These are phyloP conservation scores for Alternaria tenuissima DNA, from an alignment of 2,329 filamentous ascomycete genomes.

Conservation along the genomic window DNA sequence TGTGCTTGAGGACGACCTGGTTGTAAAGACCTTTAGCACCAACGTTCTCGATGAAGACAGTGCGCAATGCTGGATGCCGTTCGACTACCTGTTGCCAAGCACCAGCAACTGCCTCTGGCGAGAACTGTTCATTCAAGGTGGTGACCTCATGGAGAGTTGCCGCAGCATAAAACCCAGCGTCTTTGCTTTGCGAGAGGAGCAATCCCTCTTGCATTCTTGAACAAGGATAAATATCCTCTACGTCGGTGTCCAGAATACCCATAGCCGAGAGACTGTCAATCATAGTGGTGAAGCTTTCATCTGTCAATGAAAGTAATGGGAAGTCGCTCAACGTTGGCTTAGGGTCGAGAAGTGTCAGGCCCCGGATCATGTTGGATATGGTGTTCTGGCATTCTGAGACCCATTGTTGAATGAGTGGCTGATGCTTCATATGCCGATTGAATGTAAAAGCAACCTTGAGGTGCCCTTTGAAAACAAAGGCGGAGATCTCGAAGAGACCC, in stretches of 20 bases:
- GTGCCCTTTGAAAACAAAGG: conserved; percentile 56
- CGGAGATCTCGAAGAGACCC: conserved; percentile 62
- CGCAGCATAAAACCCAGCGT: conserved; percentile 44
- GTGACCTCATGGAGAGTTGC: conserved; percentile 43
- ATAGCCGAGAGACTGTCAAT: conserved; percentile 50
- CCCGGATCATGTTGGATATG: conserved; percentile 43
- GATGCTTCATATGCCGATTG: conserved; percentile 59
- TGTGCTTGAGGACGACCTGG: conserved; percentile 42
- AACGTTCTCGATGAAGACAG: conserved; percentile 44
- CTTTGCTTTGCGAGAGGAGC: conserved; percentile 42
- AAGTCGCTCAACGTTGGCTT: conserved; percentile 56
- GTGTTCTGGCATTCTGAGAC: conserved; percentile 50
- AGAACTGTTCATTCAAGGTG: conserved; percentile 15
- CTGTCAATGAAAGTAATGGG: conserved; percentile 56
- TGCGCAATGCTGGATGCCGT: conserved; percentile 42
- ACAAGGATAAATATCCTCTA: conserved; percentile 53
- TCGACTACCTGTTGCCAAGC: conserved; percentile 42
- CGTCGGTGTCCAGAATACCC: conserved; percentile 46
- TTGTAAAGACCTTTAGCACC: conserved; percentile 42
- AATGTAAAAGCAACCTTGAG: conserved; percentile 62
- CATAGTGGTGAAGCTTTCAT: conserved; percentile 53
- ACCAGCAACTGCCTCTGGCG: conserved; percentile 27
- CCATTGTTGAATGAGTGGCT: conserved; percentile 55
- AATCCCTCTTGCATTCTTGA: conserved; percentile 47
- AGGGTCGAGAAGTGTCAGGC: conserved; percentile 32